Percentiles rank a stretch among this genome's conserved stretches.
These are phyloP conservation scores for Solanum paucissectum DNA, from an alignment of 257 asterid genomes.

Conservation along the genomic window DNA sequence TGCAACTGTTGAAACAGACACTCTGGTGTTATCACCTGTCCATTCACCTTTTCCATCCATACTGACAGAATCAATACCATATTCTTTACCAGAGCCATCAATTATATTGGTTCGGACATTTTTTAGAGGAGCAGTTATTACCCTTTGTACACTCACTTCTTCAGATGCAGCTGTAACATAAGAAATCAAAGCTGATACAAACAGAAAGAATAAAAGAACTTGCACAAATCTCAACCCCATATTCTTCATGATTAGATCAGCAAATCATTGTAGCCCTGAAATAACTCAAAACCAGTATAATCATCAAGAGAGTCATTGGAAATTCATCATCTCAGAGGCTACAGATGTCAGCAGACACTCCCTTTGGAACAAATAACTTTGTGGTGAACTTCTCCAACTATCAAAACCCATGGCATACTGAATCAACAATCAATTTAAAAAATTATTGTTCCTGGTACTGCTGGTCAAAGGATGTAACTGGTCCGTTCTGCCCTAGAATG, in stretches of 20 bases:
- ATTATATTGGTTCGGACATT: slow-evolving; percentile 54
- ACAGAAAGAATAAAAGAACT: slow-evolving; percentile 27
- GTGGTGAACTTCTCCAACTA: not conserved
- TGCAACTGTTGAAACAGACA: slow-evolving; percentile 85
- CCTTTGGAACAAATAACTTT: not conserved
- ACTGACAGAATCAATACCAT: slow-evolving; percentile 25
- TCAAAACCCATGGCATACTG: not conserved
- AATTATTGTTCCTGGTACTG: not conserved
- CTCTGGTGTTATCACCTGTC: slow-evolving; percentile 43
- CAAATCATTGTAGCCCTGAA: slow-evolving; percentile 1
- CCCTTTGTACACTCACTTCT: slow-evolving; percentile 25
- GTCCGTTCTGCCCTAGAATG: not conserved
- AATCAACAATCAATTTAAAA: not conserved
- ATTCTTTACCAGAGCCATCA: slow-evolving; percentile 87
- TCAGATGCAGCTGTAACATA: slow-evolving; percentile 25
- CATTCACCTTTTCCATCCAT: slow-evolving; percentile 26
- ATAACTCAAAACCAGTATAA: not conserved
- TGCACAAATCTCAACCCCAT: slow-evolving; percentile 34
- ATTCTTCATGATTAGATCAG: slow-evolving; percentile 1
- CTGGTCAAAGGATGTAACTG: not conserved
- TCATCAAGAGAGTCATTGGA: not conserved
- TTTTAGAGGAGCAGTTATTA: slow-evolving; percentile 61
- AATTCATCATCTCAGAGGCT: slow-evolving; percentile 1
- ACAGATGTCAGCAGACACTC: not conserved
- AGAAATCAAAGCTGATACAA: slow-evolving; percentile 21